A percentile compares a stretch with the other conserved stretches of the same genome.
Evolutionary conservation across 2,329 filamentous ascomycete species (phyloP).

Genomic region (Aspergillus texensis): DNA sequence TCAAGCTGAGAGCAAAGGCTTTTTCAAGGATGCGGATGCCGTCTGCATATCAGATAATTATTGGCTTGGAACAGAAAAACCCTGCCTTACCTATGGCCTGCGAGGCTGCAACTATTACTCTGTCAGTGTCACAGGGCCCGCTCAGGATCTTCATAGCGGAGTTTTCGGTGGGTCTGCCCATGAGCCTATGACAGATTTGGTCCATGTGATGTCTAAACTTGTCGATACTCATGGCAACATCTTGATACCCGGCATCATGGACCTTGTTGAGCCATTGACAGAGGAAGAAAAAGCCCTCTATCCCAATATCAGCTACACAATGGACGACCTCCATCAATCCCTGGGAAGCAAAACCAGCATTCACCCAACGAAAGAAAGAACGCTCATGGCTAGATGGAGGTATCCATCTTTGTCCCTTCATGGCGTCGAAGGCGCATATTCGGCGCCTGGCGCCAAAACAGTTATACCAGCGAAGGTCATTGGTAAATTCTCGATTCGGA

Average conservation of each 20-base stretch:
- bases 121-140: conserved; percentile 85
- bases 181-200: conserved; percentile 97
- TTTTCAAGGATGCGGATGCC: conserved; percentile 92
- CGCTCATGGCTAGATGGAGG: conserved; percentile 94
- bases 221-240: conserved; percentile 93
- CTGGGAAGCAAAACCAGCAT: conserved; percentile 88
- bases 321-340: conserved; percentile 92
- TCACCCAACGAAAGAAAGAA: conserved; percentile 83
- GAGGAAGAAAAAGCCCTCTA: conserved; percentile 88
- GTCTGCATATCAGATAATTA: conserved; percentile 99
- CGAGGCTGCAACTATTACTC: conserved; percentile 98
- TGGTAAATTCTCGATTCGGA: conserved; percentile 98
- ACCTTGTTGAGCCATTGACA: conserved; percentile 87
- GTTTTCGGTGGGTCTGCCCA: conserved; percentile 96
- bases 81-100: conserved; percentile 94
- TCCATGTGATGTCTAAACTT: conserved; percentile 77
- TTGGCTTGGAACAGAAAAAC: conserved; percentile 98
- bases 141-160: conserved; percentile 91
- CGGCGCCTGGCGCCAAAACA: conserved; percentile 90
- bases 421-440: conserved; percentile 93
- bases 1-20: conserved; percentile 84
- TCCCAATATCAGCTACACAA: conserved; percentile 86
- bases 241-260: conserved; percentile 87
- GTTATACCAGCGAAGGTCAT: conserved; percentile 97
- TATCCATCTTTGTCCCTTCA: conserved; percentile 93